phyloP scores from a whole-genome alignment of 257 asterid genomes.

The Parsonsia alboflavescens region DNA sequence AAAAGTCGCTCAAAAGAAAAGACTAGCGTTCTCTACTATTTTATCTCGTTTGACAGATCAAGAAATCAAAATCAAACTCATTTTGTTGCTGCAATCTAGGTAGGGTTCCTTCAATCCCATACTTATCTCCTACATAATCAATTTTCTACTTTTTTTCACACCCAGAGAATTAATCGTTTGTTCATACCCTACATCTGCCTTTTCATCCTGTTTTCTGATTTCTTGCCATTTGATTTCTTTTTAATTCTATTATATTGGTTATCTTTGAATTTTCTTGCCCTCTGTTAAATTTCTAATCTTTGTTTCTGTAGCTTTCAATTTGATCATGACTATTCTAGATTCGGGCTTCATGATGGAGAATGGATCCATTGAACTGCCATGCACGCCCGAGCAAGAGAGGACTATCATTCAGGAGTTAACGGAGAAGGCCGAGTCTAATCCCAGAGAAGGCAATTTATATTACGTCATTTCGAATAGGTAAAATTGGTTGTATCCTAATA shows the following conservation, averaged over 20 bases:
- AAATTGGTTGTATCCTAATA: background rate
- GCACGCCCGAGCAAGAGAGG: conserved; percentile 80
- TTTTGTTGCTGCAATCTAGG: conserved; percentile 4
- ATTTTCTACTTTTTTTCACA: background rate
- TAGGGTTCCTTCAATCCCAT: background rate
- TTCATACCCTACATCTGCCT: background rate
- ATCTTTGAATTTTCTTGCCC: background rate
- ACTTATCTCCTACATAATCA: background rate
- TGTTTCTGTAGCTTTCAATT: conserved; percentile 5
- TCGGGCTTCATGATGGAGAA: conserved; percentile 68
- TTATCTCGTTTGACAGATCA: background rate
- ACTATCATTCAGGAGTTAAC: conserved; percentile 60
- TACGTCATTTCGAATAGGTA: conserved; percentile 71
- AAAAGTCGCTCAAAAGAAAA: background rate
- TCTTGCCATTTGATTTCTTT: background rate
- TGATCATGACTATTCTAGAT: conserved; percentile 90
- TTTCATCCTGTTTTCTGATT: background rate
- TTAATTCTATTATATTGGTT: background rate
- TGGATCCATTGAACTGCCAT: conserved; percentile 75
- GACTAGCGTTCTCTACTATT: background rate
- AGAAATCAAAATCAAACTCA: background rate
- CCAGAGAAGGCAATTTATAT: conserved; percentile 63
- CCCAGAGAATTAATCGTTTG: background rate
- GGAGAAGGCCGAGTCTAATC: conserved; percentile 63
- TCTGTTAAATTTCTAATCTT: background rate